Evolutionary conservation across 257 asterid species (phyloP).

Genomic region (Solanum microdontum): DNA sequence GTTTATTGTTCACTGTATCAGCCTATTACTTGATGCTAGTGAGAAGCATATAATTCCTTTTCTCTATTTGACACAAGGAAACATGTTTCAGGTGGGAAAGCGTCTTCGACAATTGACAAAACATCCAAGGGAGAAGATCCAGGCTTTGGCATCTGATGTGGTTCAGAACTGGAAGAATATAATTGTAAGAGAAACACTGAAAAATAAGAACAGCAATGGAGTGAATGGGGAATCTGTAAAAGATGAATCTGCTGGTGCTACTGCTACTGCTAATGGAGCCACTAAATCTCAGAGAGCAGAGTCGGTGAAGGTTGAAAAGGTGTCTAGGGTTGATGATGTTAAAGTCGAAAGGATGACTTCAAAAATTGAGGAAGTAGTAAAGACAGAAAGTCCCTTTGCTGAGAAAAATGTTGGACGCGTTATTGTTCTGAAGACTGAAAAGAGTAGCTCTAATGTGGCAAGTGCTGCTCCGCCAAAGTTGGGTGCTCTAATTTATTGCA

Average conservation of each 20-base stretch:
- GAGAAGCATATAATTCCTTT: not conserved
- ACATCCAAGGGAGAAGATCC: slow-evolving; percentile 67
- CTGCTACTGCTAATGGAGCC: slow-evolving; percentile 19
- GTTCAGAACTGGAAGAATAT: slow-evolving; percentile 77
- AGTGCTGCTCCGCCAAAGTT: slow-evolving; percentile 21
- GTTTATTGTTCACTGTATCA: not conserved
- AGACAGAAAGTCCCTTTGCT: slow-evolving; percentile 23
- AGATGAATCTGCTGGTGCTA: slow-evolving; percentile 17
- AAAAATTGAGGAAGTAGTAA: slow-evolving; percentile 14
- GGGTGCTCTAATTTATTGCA: slow-evolving; percentile 19
- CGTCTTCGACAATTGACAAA: slow-evolving; percentile 77
- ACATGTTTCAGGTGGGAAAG: slow-evolving; percentile 65
- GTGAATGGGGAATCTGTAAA: slow-evolving; percentile 28
- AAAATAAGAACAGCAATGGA: slow-evolving; percentile 25
- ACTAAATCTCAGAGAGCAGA: slow-evolving; percentile 27
- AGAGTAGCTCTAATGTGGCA: slow-evolving; percentile 9
- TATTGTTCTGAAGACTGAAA: not conserved
- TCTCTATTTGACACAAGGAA: not conserved
- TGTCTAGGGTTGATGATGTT: not conserved
- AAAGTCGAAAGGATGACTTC: slow-evolving; percentile 26
- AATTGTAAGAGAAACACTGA: slow-evolving; percentile 56
- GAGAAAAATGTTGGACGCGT: slow-evolving; percentile 8
- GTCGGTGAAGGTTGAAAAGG: slow-evolving; percentile 19
- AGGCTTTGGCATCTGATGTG: slow-evolving; percentile 68
- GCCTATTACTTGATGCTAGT: not conserved